These are phyloP conservation scores for Ramaria rubella DNA, from an alignment of 768 basidiomycete species.

Conservation along the genomic window DNA sequence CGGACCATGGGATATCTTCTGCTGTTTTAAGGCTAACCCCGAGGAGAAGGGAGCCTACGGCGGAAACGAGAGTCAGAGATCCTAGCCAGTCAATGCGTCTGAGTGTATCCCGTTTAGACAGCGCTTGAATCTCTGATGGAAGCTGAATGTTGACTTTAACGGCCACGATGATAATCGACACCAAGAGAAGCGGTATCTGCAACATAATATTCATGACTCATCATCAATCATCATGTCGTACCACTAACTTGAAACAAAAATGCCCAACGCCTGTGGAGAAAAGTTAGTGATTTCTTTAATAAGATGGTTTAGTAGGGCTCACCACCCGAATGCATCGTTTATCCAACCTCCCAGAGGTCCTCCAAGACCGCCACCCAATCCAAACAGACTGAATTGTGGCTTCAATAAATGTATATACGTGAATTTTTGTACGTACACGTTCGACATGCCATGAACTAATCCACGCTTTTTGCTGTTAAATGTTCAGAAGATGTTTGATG, in stretches of 20 bases:
- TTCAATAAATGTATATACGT: constrained; percentile 2
- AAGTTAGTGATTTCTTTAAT: background rate
- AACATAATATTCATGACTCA: background rate
- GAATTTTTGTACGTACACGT: constrained; percentile 51
- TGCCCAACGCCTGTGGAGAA: constrained; percentile 60
- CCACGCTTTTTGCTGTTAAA: constrained; percentile 63
- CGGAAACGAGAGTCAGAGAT: constrained; percentile 68
- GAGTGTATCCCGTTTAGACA: constrained; percentile 55
- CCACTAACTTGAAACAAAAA: constrained; percentile 37
- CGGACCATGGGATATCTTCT: constrained; percentile 70
- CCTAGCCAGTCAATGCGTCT: constrained; percentile 82
- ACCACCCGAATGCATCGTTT: constrained; percentile 84
- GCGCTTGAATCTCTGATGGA: constrained; percentile 57
- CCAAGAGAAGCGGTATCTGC: constrained; percentile 62
- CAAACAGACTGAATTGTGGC: constrained; percentile 62
- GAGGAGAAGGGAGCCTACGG: constrained; percentile 64
- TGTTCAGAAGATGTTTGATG: background rate
- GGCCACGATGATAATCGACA: constrained; percentile 64
- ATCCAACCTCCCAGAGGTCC: constrained; percentile 82
- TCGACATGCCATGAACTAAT: constrained; percentile 86
- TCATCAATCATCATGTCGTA: background rate
- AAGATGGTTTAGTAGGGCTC: constrained; percentile 24
- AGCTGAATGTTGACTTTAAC: constrained; percentile 74
- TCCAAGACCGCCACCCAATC: constrained; percentile 73
- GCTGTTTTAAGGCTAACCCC: constrained; percentile 74